Base-by-base conservation (phyloP, 768 basidiomycete genomes). In the Termitomyces titanicus region DNA sequence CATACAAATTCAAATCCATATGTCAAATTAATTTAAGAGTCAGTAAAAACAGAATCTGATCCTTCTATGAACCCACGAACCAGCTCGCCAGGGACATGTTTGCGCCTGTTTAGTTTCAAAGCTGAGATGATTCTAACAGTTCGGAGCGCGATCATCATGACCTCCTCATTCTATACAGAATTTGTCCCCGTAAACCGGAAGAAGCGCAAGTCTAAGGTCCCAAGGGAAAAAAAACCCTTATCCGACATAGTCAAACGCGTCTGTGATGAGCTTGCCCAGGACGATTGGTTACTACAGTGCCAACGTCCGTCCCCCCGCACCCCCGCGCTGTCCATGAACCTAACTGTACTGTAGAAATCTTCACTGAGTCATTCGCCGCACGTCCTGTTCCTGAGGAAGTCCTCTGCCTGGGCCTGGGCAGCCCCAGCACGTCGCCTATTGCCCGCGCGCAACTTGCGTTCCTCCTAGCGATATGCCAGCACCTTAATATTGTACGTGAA, bases 341-440 rank as follows among this genome's bases (percentile, higher is more conserved):
- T 59, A 50, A 60, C 43, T 45, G 42, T 57, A 59, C 33, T 60
- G 47, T 68, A 79, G 79, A 68, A 57, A 63, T 72, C 18, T 45
- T 80, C 39, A 62, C 67, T 35, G 67, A 70, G 33, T 72, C 71
- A 34, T 50, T 80, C 24, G 58, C 49, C 24, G 60, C 61, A 34
- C 50, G 59, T 35, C 57, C 70, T 45, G 56, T 60, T 13, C 62
- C 76, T 64, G 55, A 65, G 9, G 60, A 66, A 31, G 72, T 87
- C 44, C 65, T 92, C 39, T 91, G 89, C 67, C 79, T 92, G 13
- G 89, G 89, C 11, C 73, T 92, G 27, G 89, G 89, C 47, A 87
- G 85, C 66, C 88, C 89, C n/a, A 72, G 76, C 17, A 64, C 73
- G 39, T 89, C 86, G 46, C 72, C 72, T 47, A 81, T 80, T 53